Base-by-base conservation (phyloP, 192 early-diverging fungal genomes). In the Allomyces macrogynus region DNA sequence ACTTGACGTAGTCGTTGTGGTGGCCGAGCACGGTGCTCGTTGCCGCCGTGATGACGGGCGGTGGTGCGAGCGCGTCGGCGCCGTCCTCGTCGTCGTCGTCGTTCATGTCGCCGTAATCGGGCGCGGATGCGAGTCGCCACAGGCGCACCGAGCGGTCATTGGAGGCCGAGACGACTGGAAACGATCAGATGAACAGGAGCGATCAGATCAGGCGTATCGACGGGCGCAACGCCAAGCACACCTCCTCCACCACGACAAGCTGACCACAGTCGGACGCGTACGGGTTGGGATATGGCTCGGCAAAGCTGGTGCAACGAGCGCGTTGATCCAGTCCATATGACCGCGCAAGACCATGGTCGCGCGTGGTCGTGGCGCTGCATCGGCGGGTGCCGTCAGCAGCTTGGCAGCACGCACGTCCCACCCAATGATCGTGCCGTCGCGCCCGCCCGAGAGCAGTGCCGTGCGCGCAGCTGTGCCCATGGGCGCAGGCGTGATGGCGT, bases 291-390 rank as follows among this genome's bases (percentile, higher is more conserved):
- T 80, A 57, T 79, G 69, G 64, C 89, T 78, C 32, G 32, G 32
- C 32, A 40, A 40, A 2, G 49, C 49, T 62, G 81, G 84, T 12
- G 90, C 76, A 23, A 83, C 82, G 61, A 99, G 80, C 65, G 95
- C 95, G 72, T 97, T 99, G 9, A 99, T 86, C 95, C 95, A 99
- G 74, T 97, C 93, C 9, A 84, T 87, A 67, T 99, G 95, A 62
- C 88, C 80, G 68, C 88, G 79, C 64, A 78, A 87, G 26, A 81
- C 83, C 20, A 83, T 82, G 3, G 84, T 83, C 4, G 91, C 80
- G 60, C 75, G 78, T 25, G 79, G 79, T 24, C 73, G 71, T 32
- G 60, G 64, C 66, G 68, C 61, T 25, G 73, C 69, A 11, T 64
- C 65, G 27, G 60, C 65, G 61, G 60, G 23, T 63, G 49, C 61